Conservation (phyloP, 495 filamentous ascomycete species). For the Daldinia childiae region DNA sequence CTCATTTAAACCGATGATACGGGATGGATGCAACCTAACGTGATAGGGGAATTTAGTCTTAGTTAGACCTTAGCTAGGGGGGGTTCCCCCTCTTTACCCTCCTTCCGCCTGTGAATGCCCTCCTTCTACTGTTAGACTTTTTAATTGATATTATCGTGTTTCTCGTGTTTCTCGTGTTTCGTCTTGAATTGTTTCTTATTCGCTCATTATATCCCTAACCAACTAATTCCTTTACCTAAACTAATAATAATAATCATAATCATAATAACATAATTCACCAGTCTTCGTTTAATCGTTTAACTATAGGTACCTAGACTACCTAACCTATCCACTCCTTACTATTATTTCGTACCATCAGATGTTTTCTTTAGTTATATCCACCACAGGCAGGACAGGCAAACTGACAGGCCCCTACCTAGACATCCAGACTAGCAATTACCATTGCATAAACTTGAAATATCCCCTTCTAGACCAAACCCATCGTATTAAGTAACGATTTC, state of each 20-base stretch:
- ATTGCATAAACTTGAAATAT: conserved; percentile 38
- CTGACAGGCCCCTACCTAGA: conserved; percentile 21
- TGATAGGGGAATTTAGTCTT: conserved; percentile 24
- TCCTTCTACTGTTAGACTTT: conserved; percentile 14
- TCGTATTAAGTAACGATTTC: conserved; percentile 32
- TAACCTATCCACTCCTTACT: conserved; percentile 25
- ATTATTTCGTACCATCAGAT: conserved; percentile 3
- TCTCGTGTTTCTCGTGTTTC: conserved; percentile 30
- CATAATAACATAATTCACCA: background rate
- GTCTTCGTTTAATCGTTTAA: background rate
- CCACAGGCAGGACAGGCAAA: no score
- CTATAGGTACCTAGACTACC: no score
- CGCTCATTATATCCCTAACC: conserved; percentile 26
- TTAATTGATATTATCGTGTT: conserved; percentile 19
- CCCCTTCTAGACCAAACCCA: conserved; percentile 22
- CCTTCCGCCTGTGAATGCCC: conserved; percentile 28
- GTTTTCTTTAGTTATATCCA: conserved; percentile 9
- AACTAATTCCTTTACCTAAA: background rate
- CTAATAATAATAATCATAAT: conserved; percentile 1
- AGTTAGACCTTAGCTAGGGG: background rate
- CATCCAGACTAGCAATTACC: conserved; percentile 19
- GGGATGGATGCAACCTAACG: conserved; percentile 36
- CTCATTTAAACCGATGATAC: conserved; percentile 31
- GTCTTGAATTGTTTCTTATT: conserved; percentile 15
- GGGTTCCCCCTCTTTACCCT: conserved; percentile 6